A percentile compares a stretch with the other conserved stretches of the same genome.
These are phyloP conservation scores for Penicillium hordei DNA, from an alignment of 2,329 filamentous ascomycete genomes.

Conservation along the genomic window DNA sequence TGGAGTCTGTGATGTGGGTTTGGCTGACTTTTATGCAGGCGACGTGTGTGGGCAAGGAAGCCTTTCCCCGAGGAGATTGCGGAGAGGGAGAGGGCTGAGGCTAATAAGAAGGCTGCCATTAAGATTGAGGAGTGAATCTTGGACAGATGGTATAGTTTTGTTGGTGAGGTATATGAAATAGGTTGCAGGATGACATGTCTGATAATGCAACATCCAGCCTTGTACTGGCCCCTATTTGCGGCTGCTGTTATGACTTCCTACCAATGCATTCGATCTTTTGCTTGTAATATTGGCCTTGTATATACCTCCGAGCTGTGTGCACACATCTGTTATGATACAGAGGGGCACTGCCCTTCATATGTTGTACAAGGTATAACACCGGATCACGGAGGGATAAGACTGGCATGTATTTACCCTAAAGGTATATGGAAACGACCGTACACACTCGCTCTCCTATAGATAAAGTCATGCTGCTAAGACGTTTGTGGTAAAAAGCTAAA, in stretches of 20 bases:
- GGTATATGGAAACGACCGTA: too few relatives aligned
- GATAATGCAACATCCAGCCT: neutral
- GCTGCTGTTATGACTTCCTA: neutral
- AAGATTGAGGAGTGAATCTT: neutral
- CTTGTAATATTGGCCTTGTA: neutral
- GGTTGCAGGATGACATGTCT: neutral
- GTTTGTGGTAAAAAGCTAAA: neutral
- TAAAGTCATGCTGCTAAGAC: neutral
- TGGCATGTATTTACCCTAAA: neutral
- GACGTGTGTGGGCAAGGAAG: constrained; percentile 20
- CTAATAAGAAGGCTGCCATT: neutral
- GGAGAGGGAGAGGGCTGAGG: neutral
- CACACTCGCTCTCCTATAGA: neutral
- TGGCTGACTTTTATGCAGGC: constrained; percentile 7
- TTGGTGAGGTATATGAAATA: neutral
- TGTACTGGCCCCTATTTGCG: neutral
- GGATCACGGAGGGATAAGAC: neutral
- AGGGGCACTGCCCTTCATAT: too few relatives aligned
- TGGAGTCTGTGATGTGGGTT: neutral
- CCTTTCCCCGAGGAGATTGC: constrained; percentile 1
- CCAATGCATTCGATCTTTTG: neutral
- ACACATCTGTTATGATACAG: neutral
- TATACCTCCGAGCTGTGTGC: neutral
- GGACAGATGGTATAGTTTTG: neutral
- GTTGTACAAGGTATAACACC: too few relatives aligned